Evolutionary conservation across 371 early-diverging fungal genomes (phyloP), one percentile per base, ranked within the genome.

Genomic region (Choanephora cucurbitarum): DNA sequence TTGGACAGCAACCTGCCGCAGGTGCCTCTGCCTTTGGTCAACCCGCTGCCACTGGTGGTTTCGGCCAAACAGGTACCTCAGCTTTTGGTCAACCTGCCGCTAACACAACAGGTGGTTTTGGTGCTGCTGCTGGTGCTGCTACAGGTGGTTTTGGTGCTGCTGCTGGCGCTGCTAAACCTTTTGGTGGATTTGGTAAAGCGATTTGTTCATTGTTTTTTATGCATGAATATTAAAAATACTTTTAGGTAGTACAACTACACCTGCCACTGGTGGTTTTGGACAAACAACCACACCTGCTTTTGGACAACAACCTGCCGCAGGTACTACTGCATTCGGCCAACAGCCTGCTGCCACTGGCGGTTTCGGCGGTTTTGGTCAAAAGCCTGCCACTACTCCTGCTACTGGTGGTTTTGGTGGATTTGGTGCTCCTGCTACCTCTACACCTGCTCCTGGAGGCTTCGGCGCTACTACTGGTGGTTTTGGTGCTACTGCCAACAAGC

Each of bases 401-500:
- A 58, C 57, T 10, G 41, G 60, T 0, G 57, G 57, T 9, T 70
- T 69, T 54, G 77, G 69, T 42, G 65, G 65, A 6, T 64, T 64
- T 58, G 67, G 67, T 28, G 57, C 59, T 17, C 34, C 63, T 17
- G 18, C 32, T n/a, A 46, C 23, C 4, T 54, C 46, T 5, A 44
- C 28, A 19, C 10, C 42, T 24, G 34, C 50, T 21, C 18, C 55
- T 3, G 41, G 32, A 18, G 60, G 59, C 17, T 73, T 73, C 53
- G 64, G 66, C 17, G 64, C 65, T 6, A 59, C 70, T 21, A 64
- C 77, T 10, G 61, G 74, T 31, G 63, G 76, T 31, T 85, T 86
- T 61, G 89, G 89, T 11, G 71, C 72, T 9, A 57, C 80, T 3
- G 54, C 81, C 2, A 73, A 65, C 37, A 80, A 80, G 23, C 81